Conservation (phyloP, 768 basidiomycete genomes). For the Russula lepida region DNA sequence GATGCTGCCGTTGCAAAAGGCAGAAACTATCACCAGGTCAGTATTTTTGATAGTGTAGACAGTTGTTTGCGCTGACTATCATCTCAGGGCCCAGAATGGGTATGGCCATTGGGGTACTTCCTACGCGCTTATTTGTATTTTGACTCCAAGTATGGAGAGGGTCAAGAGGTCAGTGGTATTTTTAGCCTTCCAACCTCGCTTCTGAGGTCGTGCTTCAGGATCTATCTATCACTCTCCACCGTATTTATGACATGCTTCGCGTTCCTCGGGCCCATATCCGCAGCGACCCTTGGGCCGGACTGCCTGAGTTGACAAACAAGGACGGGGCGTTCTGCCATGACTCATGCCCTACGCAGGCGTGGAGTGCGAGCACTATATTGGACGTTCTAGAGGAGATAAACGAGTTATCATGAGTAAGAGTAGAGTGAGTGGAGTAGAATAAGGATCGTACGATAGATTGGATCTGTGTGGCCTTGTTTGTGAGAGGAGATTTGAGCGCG, state of each 20-base stretch:
- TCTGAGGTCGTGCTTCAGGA: slow-evolving; percentile 39
- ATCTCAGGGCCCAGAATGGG: slow-evolving; percentile 82
- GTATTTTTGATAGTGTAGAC: slow-evolving; percentile 21
- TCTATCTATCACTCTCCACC: slow-evolving; percentile 61
- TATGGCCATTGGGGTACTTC: slow-evolving; percentile 94
- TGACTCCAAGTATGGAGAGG: slow-evolving; percentile 58
- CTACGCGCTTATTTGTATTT: slow-evolving; percentile 88
- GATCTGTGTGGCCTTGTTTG: slow-evolving; percentile 20
- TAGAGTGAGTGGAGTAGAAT: background rate
- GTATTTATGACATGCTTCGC: slow-evolving; percentile 67
- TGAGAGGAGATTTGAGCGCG: background rate
- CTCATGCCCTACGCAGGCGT: slow-evolving; percentile 91
- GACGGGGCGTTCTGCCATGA: slow-evolving; percentile 78
- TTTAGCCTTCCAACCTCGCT: background rate
- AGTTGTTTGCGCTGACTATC: slow-evolving; percentile 20
- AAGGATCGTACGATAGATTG: background rate
- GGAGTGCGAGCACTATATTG: slow-evolving; percentile 88
- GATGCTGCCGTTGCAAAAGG: slow-evolving; percentile 86
- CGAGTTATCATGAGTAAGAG: slow-evolving; percentile 23
- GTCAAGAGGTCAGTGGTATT: slow-evolving; percentile 44
- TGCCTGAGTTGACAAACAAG: slow-evolving; percentile 88
- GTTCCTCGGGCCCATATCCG: slow-evolving; percentile 65
- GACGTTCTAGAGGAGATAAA: slow-evolving; percentile 81
- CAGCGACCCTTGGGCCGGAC: slow-evolving; percentile 81
- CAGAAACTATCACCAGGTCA: slow-evolving; percentile 85